phyloP scores from a whole-genome alignment of 306 rosid genomes.

The Cicer chorassanicum region DNA sequence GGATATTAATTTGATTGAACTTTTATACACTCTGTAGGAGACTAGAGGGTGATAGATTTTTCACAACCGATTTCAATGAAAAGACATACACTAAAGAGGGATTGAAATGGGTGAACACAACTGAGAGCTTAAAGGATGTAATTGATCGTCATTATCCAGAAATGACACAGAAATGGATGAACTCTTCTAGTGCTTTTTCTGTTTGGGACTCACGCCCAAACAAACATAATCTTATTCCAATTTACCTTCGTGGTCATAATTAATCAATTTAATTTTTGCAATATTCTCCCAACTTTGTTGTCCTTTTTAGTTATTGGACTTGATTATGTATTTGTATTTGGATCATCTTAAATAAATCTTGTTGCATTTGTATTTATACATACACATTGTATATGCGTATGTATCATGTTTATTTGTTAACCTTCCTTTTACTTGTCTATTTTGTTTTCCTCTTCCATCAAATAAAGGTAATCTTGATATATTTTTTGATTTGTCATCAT shows the following conservation, averaged over 20 bases:
- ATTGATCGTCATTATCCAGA: constrained; percentile 61
- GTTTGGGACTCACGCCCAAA: constrained; percentile 63
- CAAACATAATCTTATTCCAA: constrained; percentile 47
- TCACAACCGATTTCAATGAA: constrained; percentile 61
- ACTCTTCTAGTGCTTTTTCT: constrained; percentile 63
- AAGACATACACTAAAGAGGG: constrained; percentile 63
- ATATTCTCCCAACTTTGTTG: neutral
- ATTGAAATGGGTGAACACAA: constrained; percentile 62
- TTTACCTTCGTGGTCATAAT: constrained; percentile 52
- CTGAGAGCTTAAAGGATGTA: constrained; percentile 64
- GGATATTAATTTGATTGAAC: neutral
- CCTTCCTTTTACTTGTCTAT: no score
- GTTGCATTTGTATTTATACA: neutral
- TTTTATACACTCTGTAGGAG: constrained; percentile 47
- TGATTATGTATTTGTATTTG: neutral
- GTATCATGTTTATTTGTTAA: neutral
- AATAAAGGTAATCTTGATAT: no score
- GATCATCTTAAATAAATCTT: neutral
- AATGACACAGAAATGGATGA: constrained; percentile 63
- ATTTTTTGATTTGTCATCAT: no score
- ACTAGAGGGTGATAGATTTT: constrained; percentile 66
- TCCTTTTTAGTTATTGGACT: no score
- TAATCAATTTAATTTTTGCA: constrained; percentile 9
- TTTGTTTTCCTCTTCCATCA: no score
- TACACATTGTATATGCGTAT: neutral